Evolutionary conservation across 2,329 filamentous ascomycete genomes (phyloP), one percentile per base, ranked within the genome.

Genomic region (Sarocladium oryzae): DNA sequence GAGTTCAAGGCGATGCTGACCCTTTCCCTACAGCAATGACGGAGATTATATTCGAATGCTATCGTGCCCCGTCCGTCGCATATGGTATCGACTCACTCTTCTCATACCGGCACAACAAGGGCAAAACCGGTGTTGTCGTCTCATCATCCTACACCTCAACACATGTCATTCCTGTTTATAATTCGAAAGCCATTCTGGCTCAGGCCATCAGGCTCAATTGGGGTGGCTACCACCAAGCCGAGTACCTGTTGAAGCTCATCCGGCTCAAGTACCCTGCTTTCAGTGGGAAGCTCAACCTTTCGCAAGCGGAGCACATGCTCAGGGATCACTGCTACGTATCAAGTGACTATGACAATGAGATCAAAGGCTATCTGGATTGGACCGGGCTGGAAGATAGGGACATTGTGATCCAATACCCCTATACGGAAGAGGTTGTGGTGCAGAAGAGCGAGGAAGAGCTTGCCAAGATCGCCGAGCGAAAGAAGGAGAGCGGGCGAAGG

Each of bases 1-100:
- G 16, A 46, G 28, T 21, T 3, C 18, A 28, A 41, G 26, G 21
- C 5, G 5, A 11, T 23, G 49, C 62, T 66, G 37, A 64, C 53
- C 6, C 1, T 26, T 20, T 32, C n/a, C 26, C 38, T 53, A 50
- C 57, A 95, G 89, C 88, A 59, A 97, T 97, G 92, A 95, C 88
- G 38, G 93, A 99, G 64, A 92, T 97, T 51, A 75, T 99, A 10
- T 99, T 97, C 66, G 93, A 99, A 69, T 95, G 90, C 69, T 99
- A 99, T 67, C 82, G 83, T 54, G 91, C 88, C 10, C 92, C 93
- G 0, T 92, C 89, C 2, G 78, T 96, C 23, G 88, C 91, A 16
- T 96, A 93, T 69, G 93, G 93, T 49, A 91, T 99, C 70, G 93
- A 99, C 68, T 95, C 91, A 10, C 80, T 99, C 28, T 99, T 99